Percentiles rank a stretch among this genome's conserved stretches.
phyloP scores from a whole-genome alignment of 129 eudicot species.

The Glebionis coronaria region DNA sequence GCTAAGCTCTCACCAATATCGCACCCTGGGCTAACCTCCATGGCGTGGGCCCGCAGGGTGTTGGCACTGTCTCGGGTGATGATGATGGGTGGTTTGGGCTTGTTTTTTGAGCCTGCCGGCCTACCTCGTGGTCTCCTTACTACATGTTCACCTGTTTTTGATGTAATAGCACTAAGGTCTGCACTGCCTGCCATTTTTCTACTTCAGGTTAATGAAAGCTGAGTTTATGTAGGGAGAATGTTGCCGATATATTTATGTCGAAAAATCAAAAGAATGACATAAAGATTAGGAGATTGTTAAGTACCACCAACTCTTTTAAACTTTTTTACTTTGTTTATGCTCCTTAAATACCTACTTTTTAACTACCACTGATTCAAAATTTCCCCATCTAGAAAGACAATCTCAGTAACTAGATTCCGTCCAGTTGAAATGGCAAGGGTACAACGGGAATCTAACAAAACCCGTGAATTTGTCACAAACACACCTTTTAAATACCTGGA shows the following conservation, averaged over 20 bases:
- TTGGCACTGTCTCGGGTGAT: slow-evolving; percentile 67
- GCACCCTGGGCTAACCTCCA: slow-evolving; percentile 60
- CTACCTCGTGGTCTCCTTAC: slow-evolving; percentile 62
- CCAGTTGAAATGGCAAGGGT: neutral
- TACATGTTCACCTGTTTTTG: slow-evolving; percentile 26
- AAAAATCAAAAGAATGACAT: slow-evolving; percentile 50
- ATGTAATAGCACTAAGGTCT: slow-evolving; percentile 16
- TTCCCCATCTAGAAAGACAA: slow-evolving; percentile 17
- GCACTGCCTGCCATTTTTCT: slow-evolving; percentile 45
- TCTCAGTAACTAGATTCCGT: slow-evolving; percentile 3
- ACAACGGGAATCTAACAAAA: neutral
- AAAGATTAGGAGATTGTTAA: slow-evolving; percentile 63
- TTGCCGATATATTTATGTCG: slow-evolving; percentile 32
- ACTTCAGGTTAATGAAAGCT: neutral
- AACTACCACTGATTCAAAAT: slow-evolving; percentile 27
- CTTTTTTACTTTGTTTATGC: slow-evolving; percentile 19
- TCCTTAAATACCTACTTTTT: slow-evolving; percentile 39
- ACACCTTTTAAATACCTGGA: neutral
- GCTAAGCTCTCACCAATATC: slow-evolving; percentile 56
- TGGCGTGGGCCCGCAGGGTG: slow-evolving; percentile 62
- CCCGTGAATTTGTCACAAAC: neutral
- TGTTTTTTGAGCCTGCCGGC: slow-evolving; percentile 74
- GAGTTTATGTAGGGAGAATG: slow-evolving; percentile 48
- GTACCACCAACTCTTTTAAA: slow-evolving; percentile 34
- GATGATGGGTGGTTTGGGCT: slow-evolving; percentile 70